Percentiles rank a stretch among this genome's conserved stretches.
Evolutionary conservation across 441 rosid species (phyloP).

Genomic region (Erodium chrysanthum): DNA sequence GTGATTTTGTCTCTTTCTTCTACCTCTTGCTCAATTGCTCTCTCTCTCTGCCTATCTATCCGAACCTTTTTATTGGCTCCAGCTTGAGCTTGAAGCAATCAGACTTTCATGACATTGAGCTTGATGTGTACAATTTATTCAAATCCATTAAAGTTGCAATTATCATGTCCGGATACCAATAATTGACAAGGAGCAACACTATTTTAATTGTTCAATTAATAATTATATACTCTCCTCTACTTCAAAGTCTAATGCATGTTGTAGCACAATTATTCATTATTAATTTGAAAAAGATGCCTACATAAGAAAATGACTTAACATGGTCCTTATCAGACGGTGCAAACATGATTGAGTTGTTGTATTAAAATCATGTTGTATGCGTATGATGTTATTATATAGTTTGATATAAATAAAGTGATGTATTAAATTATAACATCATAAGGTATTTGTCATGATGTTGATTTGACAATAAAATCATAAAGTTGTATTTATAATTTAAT

Average conservation of each 20-base stretch:
- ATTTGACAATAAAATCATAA: no score
- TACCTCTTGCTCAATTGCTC: not conserved
- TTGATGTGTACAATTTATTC: not conserved
- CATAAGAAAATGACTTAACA: not conserved
- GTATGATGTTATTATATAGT: no score
- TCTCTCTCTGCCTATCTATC: not conserved
- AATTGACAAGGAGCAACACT: not conserved
- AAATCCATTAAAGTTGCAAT: not conserved
- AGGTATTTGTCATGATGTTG: no score
- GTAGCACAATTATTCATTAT: no score
- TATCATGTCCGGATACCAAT: not conserved
- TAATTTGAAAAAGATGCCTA: not conserved
- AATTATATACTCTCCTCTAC: no score
- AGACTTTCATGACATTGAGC: not conserved
- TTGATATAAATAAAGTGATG: no score
- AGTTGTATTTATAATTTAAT: no score
- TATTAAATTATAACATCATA: no score
- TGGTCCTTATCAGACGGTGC: not conserved
- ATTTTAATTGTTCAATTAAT: no score
- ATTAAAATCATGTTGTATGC: no score
- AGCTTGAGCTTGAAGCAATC: not conserved
- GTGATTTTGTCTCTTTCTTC: not conserved
- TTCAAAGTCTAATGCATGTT: no score
- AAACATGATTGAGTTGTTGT: not conserved
- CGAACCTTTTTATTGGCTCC: not conserved